Percentiles rank a stretch among this genome's conserved stretches.
Conservation (phyloP, 106 monocot genomes). For the Dendrobium chrysotoxum region DNA sequence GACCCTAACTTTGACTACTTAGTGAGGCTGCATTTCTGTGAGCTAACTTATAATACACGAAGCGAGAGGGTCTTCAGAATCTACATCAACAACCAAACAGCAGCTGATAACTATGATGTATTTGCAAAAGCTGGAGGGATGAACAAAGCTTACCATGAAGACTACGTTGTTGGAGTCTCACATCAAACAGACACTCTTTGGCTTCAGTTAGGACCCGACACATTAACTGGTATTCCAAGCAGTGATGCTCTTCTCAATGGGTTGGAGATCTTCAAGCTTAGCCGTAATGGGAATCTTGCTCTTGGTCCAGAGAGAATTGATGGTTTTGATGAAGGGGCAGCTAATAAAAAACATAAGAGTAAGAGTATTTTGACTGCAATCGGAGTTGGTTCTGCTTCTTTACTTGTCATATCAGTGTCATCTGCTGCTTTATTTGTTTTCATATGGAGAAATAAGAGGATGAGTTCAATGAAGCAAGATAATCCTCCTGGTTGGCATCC, state of each 20-base stretch:
- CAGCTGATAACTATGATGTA: constrained; percentile 66
- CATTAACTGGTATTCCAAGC: constrained; percentile 25
- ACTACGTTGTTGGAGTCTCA: constrained; percentile 36
- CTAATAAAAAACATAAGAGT: constrained; percentile 6
- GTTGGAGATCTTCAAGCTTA: constrained; percentile 85
- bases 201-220: constrained; percentile 75
- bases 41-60: constrained; percentile 36
- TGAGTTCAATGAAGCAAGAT: constrained; percentile 12
- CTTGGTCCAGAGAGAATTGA: constrained; percentile 20
- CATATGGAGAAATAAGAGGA: constrained; percentile 23
- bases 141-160: constrained; percentile 77
- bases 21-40: constrained; percentile 81
- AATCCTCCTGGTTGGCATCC: constrained; percentile 62
- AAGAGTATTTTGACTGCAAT: constrained; percentile 22
- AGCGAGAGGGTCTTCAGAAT: constrained; percentile 73
- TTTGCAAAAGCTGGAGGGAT: constrained; percentile 48
- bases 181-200: constrained; percentile 39
- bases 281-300: constrained; percentile 51
- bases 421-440: constrained; percentile 20
- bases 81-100: constrained; percentile 71
- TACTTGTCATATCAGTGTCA: constrained; percentile 19
- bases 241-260: constrained; percentile 72
- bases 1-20: constrained; percentile 79
- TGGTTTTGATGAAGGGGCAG: not conserved
- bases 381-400: constrained; percentile 16